Percentiles rank a stretch among this genome's conserved stretches.
These are phyloP conservation scores for Mytilinidion resinicola DNA, from an alignment of 495 filamentous ascomycete species.

Conservation along the genomic window DNA sequence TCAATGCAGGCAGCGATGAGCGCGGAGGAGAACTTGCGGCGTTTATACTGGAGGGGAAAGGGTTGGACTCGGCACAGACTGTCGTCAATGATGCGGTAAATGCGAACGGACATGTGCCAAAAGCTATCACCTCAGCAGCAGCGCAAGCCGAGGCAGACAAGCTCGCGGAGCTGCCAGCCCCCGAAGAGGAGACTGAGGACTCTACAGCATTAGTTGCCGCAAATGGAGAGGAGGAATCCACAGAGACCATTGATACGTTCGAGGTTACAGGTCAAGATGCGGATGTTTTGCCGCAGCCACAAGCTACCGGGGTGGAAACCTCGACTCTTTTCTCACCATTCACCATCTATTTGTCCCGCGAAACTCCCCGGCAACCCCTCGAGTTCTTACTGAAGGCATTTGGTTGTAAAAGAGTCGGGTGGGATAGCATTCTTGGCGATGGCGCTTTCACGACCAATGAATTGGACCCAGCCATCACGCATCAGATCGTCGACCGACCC, in stretches of 20 bases:
- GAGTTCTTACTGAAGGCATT: slow-evolving; percentile 94
- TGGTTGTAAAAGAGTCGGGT: slow-evolving; percentile 92
- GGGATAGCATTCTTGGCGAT: slow-evolving; percentile 83
- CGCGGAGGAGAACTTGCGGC: slow-evolving; percentile 86
- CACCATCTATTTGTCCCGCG: slow-evolving; percentile 88
- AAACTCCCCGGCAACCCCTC: slow-evolving; percentile 81
- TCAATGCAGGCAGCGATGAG: slow-evolving; percentile 79
- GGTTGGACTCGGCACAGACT: slow-evolving; percentile 35
- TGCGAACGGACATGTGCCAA: slow-evolving; percentile 28
- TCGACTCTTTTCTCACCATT: slow-evolving; percentile 74
- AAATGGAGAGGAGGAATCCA: slow-evolving; percentile 41
- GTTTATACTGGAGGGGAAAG: slow-evolving; percentile 74
- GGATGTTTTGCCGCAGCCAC: slow-evolving; percentile 81
- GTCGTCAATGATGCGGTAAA: background rate
- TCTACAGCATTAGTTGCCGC: slow-evolving; percentile 29
- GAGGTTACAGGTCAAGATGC: slow-evolving; percentile 67
- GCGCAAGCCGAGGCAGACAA: slow-evolving; percentile 38
- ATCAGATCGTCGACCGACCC: slow-evolving; percentile 90
- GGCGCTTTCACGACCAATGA: slow-evolving; percentile 89
- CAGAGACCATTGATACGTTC: slow-evolving; percentile 81
- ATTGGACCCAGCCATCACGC: slow-evolving; percentile 79
- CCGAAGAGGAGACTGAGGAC: slow-evolving; percentile 36
- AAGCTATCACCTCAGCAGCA: slow-evolving; percentile 12
- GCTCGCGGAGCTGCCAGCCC: slow-evolving; percentile 28
- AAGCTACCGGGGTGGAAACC: slow-evolving; percentile 46